These are phyloP conservation scores for Plectranthus barbatus DNA, from an alignment of 257 asterid genomes.

Conservation along the genomic window DNA sequence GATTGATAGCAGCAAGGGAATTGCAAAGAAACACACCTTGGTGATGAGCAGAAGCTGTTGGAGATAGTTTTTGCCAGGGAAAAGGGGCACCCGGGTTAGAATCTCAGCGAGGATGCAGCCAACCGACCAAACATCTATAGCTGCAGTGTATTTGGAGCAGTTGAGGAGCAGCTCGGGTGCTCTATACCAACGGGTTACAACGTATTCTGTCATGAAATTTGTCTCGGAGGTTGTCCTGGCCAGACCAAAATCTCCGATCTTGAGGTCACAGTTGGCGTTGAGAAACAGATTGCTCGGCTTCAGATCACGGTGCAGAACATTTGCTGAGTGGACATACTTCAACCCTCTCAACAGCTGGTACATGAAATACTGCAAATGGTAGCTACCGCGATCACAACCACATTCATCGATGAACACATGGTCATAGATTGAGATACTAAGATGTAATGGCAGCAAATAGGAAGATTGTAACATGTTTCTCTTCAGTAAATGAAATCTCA, in stretches of 20 bases:
- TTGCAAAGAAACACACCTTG: neutral
- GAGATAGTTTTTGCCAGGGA: slow-evolving; percentile 6
- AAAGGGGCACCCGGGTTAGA: slow-evolving; percentile 8
- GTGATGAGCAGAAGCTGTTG: slow-evolving; percentile 14
- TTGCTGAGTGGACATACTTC: slow-evolving; percentile 17
- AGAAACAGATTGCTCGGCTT: slow-evolving; percentile 16
- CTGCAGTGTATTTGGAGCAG: slow-evolving; percentile 17
- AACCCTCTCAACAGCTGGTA: slow-evolving; percentile 14
- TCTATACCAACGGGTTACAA: slow-evolving; percentile 17
- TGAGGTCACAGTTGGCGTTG: slow-evolving; percentile 14
- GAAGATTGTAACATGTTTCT: neutral
- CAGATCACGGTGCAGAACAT: slow-evolving; percentile 15
- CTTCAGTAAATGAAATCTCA: too few relatives aligned
- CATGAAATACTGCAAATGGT: slow-evolving; percentile 13
- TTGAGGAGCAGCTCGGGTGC: slow-evolving; percentile 16
- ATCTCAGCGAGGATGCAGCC: slow-evolving; percentile 21
- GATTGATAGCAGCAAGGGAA: neutral
- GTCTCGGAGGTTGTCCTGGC: slow-evolving; percentile 10
- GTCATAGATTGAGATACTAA: neutral
- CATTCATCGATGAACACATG: neutral
- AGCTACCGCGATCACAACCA: neutral
- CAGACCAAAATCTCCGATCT: slow-evolving; percentile 12
- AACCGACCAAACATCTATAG: slow-evolving; percentile 14
- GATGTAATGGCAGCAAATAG: neutral
- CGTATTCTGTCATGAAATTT: slow-evolving; percentile 14